A percentile compares a stretch with the other conserved stretches of the same genome.
Conservation (phyloP, 495 filamentous ascomycete genomes). For the Neurospora sublineolata region DNA sequence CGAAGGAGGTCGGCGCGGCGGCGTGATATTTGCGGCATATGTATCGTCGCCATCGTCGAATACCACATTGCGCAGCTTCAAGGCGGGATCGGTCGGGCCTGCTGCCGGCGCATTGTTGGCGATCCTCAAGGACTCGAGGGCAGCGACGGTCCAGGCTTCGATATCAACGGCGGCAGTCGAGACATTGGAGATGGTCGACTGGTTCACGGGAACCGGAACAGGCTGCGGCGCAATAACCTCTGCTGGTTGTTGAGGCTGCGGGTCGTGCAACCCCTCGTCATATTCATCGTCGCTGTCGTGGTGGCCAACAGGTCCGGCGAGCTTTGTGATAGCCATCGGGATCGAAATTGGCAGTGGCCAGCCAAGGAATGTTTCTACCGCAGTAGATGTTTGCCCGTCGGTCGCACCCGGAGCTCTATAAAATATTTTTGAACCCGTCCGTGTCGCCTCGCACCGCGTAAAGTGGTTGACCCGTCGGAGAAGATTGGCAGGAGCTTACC, state of each 20-base stretch:
- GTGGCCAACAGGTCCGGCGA: constrained; percentile 2
- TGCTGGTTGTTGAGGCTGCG: constrained; percentile 1
- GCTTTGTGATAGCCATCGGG: constrained; percentile 4
- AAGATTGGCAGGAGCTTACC: neutral
- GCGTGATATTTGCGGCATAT: constrained; percentile 12
- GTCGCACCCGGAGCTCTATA: neutral
- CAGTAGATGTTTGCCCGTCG: neutral
- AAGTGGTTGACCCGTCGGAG: neutral
- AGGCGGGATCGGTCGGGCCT: neutral
- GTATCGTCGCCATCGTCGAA: constrained; percentile 2
- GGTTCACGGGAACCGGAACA: constrained; percentile 2
- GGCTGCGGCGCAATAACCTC: neutral
- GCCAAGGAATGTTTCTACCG: neutral
- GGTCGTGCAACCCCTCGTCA: neutral
- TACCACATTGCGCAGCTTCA: constrained; percentile 14
- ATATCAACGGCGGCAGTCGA: constrained; percentile 31
- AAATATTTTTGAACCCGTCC: neutral
- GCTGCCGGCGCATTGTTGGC: constrained; percentile 25
- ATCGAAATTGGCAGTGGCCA: neutral
- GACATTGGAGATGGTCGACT: constrained; percentile 21
- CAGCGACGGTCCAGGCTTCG: constrained; percentile 38
- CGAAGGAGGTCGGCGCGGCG: constrained; percentile 25
- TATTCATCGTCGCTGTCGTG: constrained; percentile 8
- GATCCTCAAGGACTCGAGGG: constrained; percentile 38
- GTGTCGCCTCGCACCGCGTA: neutral